These are phyloP conservation scores for Pezicula carpinea DNA, from an alignment of 2,329 filamentous ascomycete genomes.

Conservation along the genomic window DNA sequence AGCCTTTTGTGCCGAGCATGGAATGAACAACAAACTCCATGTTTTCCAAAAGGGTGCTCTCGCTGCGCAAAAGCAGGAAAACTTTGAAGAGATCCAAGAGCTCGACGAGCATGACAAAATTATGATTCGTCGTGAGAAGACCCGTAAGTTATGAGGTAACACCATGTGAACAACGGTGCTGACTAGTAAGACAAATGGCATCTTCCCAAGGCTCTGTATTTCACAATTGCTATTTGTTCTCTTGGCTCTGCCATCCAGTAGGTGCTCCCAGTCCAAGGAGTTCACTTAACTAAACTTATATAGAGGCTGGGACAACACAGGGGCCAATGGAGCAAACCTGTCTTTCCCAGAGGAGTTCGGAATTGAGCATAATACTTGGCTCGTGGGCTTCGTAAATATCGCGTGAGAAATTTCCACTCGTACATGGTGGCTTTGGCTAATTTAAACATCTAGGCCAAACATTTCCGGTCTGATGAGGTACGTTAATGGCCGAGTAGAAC, in stretches of 20 bases:
- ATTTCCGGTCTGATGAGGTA: slow-evolving; percentile 7
- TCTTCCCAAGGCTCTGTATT: slow-evolving; percentile 56
- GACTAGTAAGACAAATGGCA: slow-evolving; percentile 53
- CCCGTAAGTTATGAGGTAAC: not conserved
- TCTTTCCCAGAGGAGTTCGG: slow-evolving; percentile 40
- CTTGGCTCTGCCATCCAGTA: slow-evolving; percentile 63
- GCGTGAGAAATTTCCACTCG: slow-evolving; percentile 9
- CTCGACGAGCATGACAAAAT: slow-evolving; percentile 25
- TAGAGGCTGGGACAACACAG: slow-evolving; percentile 37
- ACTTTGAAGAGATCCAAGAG: slow-evolving; percentile 10
- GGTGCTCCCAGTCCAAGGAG: not conserved
- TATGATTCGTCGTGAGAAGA: not conserved
- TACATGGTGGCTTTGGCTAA: not conserved
- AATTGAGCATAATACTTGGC: slow-evolving; percentile 45
- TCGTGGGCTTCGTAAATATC: slow-evolving; percentile 55
- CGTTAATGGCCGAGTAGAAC: slow-evolving; percentile 29
- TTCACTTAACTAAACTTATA: not conserved
- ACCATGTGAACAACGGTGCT: not conserved
- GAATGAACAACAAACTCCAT: slow-evolving; percentile 36
- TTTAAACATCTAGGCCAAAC: slow-evolving; percentile 20
- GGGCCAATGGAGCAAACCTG: slow-evolving; percentile 44
- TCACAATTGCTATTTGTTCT: slow-evolving; percentile 64
- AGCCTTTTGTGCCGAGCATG: slow-evolving; percentile 52
- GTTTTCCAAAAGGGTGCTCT: slow-evolving; percentile 28
- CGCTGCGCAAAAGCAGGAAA: slow-evolving; percentile 31